phyloP scores from a whole-genome alignment of 2,329 filamentous ascomycete genomes.

The Fusarium veterinarium region DNA sequence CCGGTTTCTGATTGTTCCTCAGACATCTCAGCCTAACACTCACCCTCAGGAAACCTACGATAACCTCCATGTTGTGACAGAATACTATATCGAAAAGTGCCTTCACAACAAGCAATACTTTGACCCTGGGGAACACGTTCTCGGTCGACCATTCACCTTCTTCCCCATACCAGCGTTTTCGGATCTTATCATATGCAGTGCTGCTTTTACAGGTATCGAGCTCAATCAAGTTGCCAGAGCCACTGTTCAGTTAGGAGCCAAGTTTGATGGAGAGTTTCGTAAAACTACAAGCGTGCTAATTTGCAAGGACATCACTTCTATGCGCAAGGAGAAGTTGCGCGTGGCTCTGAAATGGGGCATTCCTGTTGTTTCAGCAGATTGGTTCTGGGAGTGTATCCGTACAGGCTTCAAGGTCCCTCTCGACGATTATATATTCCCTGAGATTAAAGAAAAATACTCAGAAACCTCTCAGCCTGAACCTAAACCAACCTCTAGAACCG shows the following conservation, averaged over 20 bases:
- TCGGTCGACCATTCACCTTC: constrained; percentile 79
- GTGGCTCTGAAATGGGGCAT: constrained; percentile 81
- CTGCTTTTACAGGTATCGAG: constrained; percentile 86
- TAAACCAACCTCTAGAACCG: constrained; percentile 10
- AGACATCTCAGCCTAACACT: constrained; percentile 59
- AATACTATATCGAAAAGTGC: constrained; percentile 94
- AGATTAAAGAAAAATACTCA: constrained; percentile 53
- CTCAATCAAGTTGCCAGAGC: constrained; percentile 85
- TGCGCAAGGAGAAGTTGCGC: constrained; percentile 80
- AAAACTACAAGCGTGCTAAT: constrained; percentile 79
- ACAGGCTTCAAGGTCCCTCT: constrained; percentile 61
- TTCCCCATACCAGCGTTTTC: constrained; percentile 78
- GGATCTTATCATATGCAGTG: constrained; percentile 79
- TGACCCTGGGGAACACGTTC: constrained; percentile 74
- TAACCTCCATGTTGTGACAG: constrained; percentile 72
- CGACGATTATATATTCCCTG: constrained; percentile 60
- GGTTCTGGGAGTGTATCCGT: constrained; percentile 86
- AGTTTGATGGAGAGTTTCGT: constrained; percentile 82
- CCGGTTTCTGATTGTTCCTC: constrained; percentile 67
- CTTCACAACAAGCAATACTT: constrained; percentile 80
- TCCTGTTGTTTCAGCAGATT: constrained; percentile 82
- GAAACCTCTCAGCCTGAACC: constrained; percentile 9
- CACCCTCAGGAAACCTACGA: constrained; percentile 55
- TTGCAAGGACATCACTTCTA: constrained; percentile 68
- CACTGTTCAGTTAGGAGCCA: constrained; percentile 80